Evolutionary conservation across 345 rosid genomes (phyloP).

Genomic region (Euphorbia peplus): DNA sequence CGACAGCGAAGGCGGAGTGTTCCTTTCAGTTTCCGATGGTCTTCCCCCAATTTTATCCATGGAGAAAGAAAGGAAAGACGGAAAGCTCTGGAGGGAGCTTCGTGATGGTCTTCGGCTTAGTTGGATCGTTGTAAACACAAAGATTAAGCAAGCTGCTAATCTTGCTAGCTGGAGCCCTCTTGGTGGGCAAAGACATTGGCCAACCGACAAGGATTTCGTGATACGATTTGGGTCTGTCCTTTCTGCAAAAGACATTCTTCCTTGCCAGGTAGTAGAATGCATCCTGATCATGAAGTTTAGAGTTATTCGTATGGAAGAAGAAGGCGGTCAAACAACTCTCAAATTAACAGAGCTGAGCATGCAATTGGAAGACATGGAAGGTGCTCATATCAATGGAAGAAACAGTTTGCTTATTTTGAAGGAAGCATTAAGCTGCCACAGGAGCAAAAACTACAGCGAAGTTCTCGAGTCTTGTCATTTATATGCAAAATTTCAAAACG

Average conservation of each 20-base stretch:
- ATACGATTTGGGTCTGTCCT: slow-evolving; percentile 70
- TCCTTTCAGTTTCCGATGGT: slow-evolving; percentile 61
- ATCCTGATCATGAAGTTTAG: slow-evolving; percentile 64
- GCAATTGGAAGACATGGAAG: slow-evolving; percentile 83
- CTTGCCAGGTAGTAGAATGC: slow-evolving; percentile 70
- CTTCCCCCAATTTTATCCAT: slow-evolving; percentile 56
- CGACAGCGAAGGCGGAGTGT: slow-evolving; percentile 46
- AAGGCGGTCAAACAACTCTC: slow-evolving; percentile 44
- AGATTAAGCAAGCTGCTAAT: slow-evolving; percentile 62
- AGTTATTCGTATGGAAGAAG: slow-evolving; percentile 46
- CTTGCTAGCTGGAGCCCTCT: slow-evolving; percentile 78
- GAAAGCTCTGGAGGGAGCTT: slow-evolving; percentile 70
- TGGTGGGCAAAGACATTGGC: slow-evolving; percentile 83
- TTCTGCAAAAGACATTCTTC: slow-evolving; percentile 65
- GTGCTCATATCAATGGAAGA: slow-evolving; percentile 69
- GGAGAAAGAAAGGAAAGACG: slow-evolving; percentile 72
- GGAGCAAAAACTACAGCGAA: slow-evolving; percentile 70
- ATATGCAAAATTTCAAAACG: slow-evolving; percentile 61
- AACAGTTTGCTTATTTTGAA: slow-evolving; percentile 63
- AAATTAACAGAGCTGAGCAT: slow-evolving; percentile 67
- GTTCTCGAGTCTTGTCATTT: slow-evolving; percentile 66
- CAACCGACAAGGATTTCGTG: slow-evolving; percentile 74
- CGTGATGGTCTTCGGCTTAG: slow-evolving; percentile 61
- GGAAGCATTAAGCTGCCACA: slow-evolving; percentile 56
- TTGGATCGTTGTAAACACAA: slow-evolving; percentile 73